Conservation (phyloP, 2,329 filamentous ascomycete genomes). For the Amesomyces nigricolor region DNA sequence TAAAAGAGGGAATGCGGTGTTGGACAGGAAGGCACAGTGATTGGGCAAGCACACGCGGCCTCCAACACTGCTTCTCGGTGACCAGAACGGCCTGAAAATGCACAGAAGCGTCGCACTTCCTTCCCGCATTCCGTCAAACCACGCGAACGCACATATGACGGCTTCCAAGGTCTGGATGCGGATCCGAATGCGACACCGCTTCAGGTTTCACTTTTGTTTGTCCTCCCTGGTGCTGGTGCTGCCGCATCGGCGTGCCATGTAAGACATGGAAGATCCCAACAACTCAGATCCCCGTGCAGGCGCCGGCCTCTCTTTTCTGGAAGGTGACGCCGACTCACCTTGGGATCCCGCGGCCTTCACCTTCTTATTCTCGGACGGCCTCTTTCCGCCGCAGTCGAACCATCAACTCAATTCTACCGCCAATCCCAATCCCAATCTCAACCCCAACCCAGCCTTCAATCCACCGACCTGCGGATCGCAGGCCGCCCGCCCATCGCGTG, state of each 20-base stretch:
- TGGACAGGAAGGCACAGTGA: slow-evolving; percentile 1
- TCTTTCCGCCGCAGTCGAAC: neutral
- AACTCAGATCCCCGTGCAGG: neutral
- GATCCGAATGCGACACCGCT: neutral
- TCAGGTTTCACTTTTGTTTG: neutral
- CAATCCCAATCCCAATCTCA: slow-evolving; percentile 3
- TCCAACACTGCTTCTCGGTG: neutral
- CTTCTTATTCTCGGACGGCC: neutral
- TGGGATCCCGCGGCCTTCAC: neutral
- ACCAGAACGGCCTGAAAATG: neutral
- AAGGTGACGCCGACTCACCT: neutral
- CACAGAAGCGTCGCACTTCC: slow-evolving; percentile 3
- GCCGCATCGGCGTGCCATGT: neutral
- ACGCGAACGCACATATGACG: slow-evolving; percentile 7
- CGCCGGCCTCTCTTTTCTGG: neutral
- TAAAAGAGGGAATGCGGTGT: slow-evolving; percentile 13
- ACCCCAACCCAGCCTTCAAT: neutral
- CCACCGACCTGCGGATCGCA: slow-evolving; percentile 5
- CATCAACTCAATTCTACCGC: neutral
- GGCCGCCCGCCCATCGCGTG: neutral
- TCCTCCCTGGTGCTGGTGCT: neutral
- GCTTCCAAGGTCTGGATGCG: neutral
- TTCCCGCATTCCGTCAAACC: slow-evolving; percentile 10
- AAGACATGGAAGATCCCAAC: slow-evolving; percentile 2
- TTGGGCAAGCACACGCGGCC: slow-evolving; percentile 12